These are phyloP conservation scores for Mucuna pruriens DNA, from an alignment of 306 rosid species.

Conservation along the genomic window DNA sequence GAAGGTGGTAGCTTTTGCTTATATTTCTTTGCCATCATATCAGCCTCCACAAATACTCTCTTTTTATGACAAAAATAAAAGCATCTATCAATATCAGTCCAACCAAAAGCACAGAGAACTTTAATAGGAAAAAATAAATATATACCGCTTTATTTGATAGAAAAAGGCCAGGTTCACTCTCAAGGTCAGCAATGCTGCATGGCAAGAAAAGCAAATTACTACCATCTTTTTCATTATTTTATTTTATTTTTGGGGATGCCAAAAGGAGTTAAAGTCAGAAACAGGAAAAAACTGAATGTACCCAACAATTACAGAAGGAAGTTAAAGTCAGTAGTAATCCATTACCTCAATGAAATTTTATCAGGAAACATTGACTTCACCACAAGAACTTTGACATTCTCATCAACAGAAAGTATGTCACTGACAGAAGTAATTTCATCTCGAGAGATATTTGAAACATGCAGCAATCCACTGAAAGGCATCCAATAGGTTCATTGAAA, in stretches of 20 bases:
- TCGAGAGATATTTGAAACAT: conserved; percentile 79
- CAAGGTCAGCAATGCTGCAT: conserved; percentile 91
- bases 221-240: background rate
- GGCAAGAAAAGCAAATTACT: conserved; percentile 37
- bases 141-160: conserved; percentile 75
- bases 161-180: conserved; percentile 90
- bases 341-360: conserved; percentile 89
- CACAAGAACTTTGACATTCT: conserved; percentile 84
- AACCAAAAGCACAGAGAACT: conserved; percentile 15
- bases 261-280: background rate
- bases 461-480: conserved; percentile 89
- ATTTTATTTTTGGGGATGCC: background rate
- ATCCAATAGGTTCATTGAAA: conserved; percentile 25
- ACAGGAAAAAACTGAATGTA: conserved; percentile 16
- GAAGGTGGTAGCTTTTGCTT: conserved; percentile 65
- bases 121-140: conserved; percentile 12
- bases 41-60: conserved; percentile 82
- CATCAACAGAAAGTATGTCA: conserved; percentile 75
- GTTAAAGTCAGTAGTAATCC: conserved; percentile 26
- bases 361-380: conserved; percentile 84
- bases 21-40: conserved; percentile 79
- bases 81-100: conserved; percentile 24
- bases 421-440: conserved; percentile 68
- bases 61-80: conserved; percentile 19
- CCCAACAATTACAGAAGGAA: conserved; percentile 18